Base-by-base conservation (phyloP, 2,329 filamentous ascomycete species). In the Chaetomiaceae sp. region DNA sequence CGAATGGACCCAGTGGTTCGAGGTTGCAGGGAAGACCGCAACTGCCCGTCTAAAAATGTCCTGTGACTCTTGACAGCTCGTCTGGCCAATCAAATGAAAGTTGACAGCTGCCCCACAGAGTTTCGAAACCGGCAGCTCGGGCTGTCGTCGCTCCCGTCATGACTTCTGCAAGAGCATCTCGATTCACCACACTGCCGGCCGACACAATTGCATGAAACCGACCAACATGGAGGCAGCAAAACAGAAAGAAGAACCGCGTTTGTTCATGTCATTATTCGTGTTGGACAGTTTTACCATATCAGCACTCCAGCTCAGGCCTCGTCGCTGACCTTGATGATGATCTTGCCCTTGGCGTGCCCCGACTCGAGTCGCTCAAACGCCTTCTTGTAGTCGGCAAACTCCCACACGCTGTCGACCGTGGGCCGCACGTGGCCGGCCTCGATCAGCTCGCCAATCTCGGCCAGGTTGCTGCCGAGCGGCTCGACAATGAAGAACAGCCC, bases 401-500 rank as follows among this genome's bases (percentile, higher is more conserved):
- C 60, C 53, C 68, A 68, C 4, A 69, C 66, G 34, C 70, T 72
- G 54, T 74, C 72, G n/a, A 74, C 61, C 37, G 63, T 55, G 3
- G 70, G 68, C 54, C 57, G 62, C 12, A 64, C 57, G 40, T 59
- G 64, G n/a, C 68, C 67, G 7, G 57, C 61, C 19, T 67, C 69
- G 9, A 74, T 61, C 38, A 74, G 55, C 37, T 61, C 59, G 6
- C 65, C 59, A 53, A 74, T 69, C 47, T 69, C 61, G 7, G 51
- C 56, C 39, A 74, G 57, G 50, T 73, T 67, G 27, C 59, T 65
- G 2, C 71, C 71, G 33, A 65, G 61, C 20, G 68, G 65, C 53
- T 70, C 61, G 37, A 74, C 69, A 25, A 74, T 65, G 54, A 70
- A 74, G 59, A 69, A 74, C 15, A 63, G 51, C 25, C 59, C 64